These are phyloP conservation scores for Theobroma grandiflorum DNA, from an alignment of 441 rosid species.

Conservation along the genomic window DNA sequence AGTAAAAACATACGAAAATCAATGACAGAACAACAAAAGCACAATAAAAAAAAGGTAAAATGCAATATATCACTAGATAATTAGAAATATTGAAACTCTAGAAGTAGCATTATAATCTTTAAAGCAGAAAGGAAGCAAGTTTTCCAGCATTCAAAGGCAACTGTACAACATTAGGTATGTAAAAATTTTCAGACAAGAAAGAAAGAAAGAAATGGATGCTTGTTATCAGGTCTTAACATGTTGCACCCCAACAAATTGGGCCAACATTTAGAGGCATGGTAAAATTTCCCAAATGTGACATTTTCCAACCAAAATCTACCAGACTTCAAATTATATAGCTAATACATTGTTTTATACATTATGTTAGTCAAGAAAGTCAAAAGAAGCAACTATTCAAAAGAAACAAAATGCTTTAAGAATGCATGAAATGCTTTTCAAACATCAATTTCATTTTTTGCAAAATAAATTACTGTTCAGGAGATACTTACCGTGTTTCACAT, in stretches of 20 bases:
- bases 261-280: background rate
- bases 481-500: slow-evolving; percentile 84
- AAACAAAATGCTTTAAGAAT: background rate
- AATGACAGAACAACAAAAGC: background rate
- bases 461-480: background rate
- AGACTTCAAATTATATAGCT: background rate
- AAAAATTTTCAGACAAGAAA: background rate
- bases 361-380: background rate
- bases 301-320: background rate
- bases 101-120: background rate
- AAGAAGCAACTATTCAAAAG: background rate
- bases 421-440: background rate
- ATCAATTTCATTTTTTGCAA: background rate
- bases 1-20: background rate
- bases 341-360: background rate
- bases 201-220: background rate
- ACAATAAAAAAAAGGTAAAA: slow-evolving; percentile 6
- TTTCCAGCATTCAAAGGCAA: background rate
- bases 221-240: background rate
- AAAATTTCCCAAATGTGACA: background rate
- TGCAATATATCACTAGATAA: background rate
- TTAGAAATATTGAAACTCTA: background rate
- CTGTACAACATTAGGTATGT: background rate
- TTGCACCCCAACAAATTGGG: background rate
- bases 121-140: background rate